Evolutionary conservation across 1,284 basidiomycete species (phyloP).

Genomic region (Cutaneotrichosporon spelunceum): DNA sequence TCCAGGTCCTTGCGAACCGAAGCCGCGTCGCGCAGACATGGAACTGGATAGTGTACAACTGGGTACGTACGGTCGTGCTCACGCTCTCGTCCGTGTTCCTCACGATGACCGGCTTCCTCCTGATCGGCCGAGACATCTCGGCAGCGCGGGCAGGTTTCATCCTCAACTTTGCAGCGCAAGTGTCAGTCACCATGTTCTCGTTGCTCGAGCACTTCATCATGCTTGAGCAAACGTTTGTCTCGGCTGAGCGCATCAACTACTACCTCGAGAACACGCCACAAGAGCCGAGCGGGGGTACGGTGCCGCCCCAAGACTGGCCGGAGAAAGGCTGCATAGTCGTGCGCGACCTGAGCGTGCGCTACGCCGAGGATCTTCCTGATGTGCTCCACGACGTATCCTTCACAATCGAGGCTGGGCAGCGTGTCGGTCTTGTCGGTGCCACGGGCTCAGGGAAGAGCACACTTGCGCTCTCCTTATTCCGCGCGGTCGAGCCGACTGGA

Average conservation of each 20-base stretch:
- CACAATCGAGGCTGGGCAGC: conserved; percentile 64
- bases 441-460: conserved; percentile 69
- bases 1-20: conserved; percentile 41
- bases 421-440: conserved; percentile 72
- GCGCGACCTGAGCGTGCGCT: conserved; percentile 62
- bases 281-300: conserved; percentile 30
- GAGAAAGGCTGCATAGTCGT: conserved; percentile 62
- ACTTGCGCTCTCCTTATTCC: conserved; percentile 65
- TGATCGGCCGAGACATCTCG: conserved; percentile 49
- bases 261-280: conserved; percentile 40
- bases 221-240: conserved; percentile 45
- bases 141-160: conserved; percentile 53
- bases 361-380: conserved; percentile 67
- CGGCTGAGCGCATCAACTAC: conserved; percentile 53
- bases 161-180: conserved; percentile 49
- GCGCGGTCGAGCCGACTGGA: conserved; percentile 62
- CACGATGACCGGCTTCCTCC: conserved; percentile 48
- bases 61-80: conserved; percentile 36
- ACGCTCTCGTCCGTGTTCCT: conserved; percentile 39
- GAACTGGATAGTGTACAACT: conserved; percentile 42
- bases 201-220: conserved; percentile 33
- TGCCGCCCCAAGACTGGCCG: conserved; percentile 63
- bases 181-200: conserved; percentile 41
- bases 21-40: conserved; percentile 37
- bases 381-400: conserved; percentile 69